phyloP scores from a whole-genome alignment of 805 yeast species.

The Ogataea dorogensis region DNA sequence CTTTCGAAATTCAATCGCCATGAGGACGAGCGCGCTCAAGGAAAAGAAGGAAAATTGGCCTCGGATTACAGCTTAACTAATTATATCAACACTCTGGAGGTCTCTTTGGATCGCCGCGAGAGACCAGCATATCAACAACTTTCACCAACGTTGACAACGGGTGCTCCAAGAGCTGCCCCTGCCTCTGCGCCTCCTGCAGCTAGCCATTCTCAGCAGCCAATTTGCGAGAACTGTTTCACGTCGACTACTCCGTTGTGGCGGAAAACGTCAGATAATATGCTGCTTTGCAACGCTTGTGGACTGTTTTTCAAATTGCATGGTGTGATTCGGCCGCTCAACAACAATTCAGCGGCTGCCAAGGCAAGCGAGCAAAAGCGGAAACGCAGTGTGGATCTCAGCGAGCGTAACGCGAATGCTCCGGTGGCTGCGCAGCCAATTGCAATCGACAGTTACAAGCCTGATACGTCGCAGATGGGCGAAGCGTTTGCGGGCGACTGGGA shows the following conservation, averaged over 20 bases:
- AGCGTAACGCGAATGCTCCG: slow-evolving; percentile 2
- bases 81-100: slow-evolving; percentile 35
- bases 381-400: slow-evolving; percentile 6
- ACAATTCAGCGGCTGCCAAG: slow-evolving; percentile 11
- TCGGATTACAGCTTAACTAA: slow-evolving; percentile 28
- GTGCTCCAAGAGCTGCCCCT: slow-evolving; percentile 11
- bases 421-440: slow-evolving; percentile 5
- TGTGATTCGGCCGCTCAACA: slow-evolving; percentile 33
- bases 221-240: slow-evolving; percentile 88
- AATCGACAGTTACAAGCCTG: slow-evolving; percentile 16
- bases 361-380: slow-evolving; percentile 14
- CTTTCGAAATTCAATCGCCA: slow-evolving; percentile 24
- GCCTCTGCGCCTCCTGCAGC: slow-evolving; percentile 12
- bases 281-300: slow-evolving; percentile 93
- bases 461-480: slow-evolving; percentile 34
- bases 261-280: slow-evolving; percentile 73
- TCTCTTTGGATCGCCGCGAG: slow-evolving; percentile 30
- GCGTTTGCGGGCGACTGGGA: slow-evolving; percentile 36
- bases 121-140: slow-evolving; percentile 10
- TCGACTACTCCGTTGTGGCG: slow-evolving; percentile 95
- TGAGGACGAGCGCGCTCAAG: slow-evolving; percentile 1
- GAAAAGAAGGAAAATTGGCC: slow-evolving; percentile 3
- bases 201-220: slow-evolving; percentile 20
- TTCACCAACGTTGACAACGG: slow-evolving; percentile 18
- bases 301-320: slow-evolving; percentile 87